Base-by-base conservation (phyloP, 345 rosid species). In the Dovyalis caffra region DNA sequence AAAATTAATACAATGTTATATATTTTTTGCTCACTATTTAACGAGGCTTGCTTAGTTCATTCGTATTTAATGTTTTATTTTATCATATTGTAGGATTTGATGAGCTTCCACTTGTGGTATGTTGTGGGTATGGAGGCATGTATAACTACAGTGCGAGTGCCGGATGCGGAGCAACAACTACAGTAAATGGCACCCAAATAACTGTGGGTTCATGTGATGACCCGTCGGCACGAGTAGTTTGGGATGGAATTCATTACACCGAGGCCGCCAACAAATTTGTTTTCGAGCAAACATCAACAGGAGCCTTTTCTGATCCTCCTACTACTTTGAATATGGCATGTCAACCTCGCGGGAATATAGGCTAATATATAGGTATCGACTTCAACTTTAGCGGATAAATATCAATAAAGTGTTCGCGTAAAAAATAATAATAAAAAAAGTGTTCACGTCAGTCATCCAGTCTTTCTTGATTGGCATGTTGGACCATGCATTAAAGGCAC, bases 211-310 rank as follows among this genome's bases (percentile, higher is more conserved):
- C 83, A 20, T 83, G 90, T 38, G 78, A 83, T 6, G 15, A 37
- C 1, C 86, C 86, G 0, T 78, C 76, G 0, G 77, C 21, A 60
- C 77, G 83, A 10, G 84, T 81, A 0, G 68, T n/a, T 58, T 86
- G 85, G 86, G 85, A 83, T 57, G 87, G 87, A 60, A 9, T 66
- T 68, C 87, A 85, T 64, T 81, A 70, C 38, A 83, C 88, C 2
- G 83, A 86, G 37, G 87, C 83, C 2, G 86, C 87, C 23, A 79
- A 73, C 49, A 73, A 75, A 57, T 77, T 81, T 72, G 26, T 86
- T 29, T 77, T 79, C 33, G 26, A 82, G 10, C 79, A 78, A 43
- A 86, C 82, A 28, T 75, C 84, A 0, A 77, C 72, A 0, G 86
- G 89, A 58, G 60, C 64, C 8, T 86, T 79, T 66, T 77, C 84